Conservation (phyloP, 768 basidiomycete species). For the Pisolithus microcarpus region DNA sequence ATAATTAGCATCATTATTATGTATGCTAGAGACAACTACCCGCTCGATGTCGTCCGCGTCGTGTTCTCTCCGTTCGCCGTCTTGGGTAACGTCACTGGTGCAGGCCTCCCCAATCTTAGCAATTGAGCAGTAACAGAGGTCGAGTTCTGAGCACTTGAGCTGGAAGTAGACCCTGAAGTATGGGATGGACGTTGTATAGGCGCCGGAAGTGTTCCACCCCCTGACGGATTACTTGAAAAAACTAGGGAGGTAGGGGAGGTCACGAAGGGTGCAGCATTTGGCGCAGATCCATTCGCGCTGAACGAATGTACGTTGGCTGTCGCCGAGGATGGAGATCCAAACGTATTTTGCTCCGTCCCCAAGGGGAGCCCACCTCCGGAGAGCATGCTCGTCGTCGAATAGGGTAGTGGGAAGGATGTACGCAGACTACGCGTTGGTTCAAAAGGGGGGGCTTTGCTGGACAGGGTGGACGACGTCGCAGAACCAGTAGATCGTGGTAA, state of each 20-base stretch:
- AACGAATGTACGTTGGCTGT: slow-evolving; percentile 5
- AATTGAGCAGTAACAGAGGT: background rate
- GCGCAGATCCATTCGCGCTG: slow-evolving; percentile 1
- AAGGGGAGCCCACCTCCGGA: slow-evolving; percentile 8
- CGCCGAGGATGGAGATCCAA: slow-evolving; percentile 7
- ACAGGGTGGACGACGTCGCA: slow-evolving; percentile 35
- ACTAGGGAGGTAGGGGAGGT: background rate
- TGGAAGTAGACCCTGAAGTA: slow-evolving; percentile 3
- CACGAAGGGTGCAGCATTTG: background rate
- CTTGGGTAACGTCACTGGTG: slow-evolving; percentile 4
- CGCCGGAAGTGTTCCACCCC: background rate
- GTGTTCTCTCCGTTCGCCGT: slow-evolving; percentile 11
- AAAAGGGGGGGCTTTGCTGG: slow-evolving; percentile 48
- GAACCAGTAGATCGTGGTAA: slow-evolving; percentile 25
- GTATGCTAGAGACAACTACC: background rate
- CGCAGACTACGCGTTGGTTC: slow-evolving; percentile 36
- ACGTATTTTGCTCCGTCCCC: slow-evolving; percentile 11
- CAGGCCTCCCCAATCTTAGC: slow-evolving; percentile 8
- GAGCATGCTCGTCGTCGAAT: slow-evolving; percentile 10
- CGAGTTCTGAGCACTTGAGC: background rate
- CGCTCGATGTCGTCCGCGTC: slow-evolving; percentile 6
- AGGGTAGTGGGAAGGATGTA: slow-evolving; percentile 16
- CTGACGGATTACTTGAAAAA: slow-evolving; percentile 5
- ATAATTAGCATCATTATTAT: background rate
- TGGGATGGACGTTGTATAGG: slow-evolving; percentile 12